phyloP scores from a whole-genome alignment of 805 yeast genomes.

The Cyberlindnera saturnus region DNA sequence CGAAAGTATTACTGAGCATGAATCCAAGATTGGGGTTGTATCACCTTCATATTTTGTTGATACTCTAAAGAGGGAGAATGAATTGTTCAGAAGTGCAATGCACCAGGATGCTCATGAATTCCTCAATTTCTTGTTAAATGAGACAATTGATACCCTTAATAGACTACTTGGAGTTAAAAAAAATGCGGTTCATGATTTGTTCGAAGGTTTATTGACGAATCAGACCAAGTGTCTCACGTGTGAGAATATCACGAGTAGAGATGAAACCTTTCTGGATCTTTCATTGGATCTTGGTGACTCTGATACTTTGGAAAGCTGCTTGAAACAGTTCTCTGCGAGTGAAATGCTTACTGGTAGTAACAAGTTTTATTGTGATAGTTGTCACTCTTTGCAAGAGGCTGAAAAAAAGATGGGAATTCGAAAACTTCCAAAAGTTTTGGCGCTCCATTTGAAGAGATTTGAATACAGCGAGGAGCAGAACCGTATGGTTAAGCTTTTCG shows the following conservation, averaged over 20 bases:
- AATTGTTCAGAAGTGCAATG: constrained; percentile 82
- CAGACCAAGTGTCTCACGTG: constrained; percentile 89
- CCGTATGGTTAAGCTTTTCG: constrained; percentile 78
- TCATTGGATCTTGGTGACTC: constrained; percentile 78
- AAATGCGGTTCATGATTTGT: constrained; percentile 61
- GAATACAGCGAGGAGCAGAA: constrained; percentile 82
- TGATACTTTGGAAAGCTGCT: constrained; percentile 67
- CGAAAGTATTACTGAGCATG: constrained; percentile 73
- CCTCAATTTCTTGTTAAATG: constrained; percentile 79
- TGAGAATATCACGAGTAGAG: constrained; percentile 73
- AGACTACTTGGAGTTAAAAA: constrained; percentile 17
- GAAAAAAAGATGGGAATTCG: constrained; percentile 81
- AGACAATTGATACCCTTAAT: constrained; percentile 43
- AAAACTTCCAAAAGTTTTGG: constrained; percentile 68
- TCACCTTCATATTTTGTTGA: constrained; percentile 74
- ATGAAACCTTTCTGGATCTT: constrained; percentile 82
- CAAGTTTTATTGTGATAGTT: constrained; percentile 88
- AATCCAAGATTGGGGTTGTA: constrained; percentile 69
- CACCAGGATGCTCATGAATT: constrained; percentile 99
- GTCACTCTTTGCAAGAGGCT: constrained; percentile 90
- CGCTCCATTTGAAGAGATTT: constrained; percentile 86
- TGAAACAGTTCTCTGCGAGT: constrained; percentile 75
- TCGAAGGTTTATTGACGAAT: constrained; percentile 80
- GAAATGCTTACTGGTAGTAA: constrained; percentile 83
- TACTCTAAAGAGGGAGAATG: constrained; percentile 74